Evolutionary conservation across 169 alveolate species (phyloP), one percentile per base, ranked within the genome.

Genomic region (Perkinsus chesapeaki): DNA sequence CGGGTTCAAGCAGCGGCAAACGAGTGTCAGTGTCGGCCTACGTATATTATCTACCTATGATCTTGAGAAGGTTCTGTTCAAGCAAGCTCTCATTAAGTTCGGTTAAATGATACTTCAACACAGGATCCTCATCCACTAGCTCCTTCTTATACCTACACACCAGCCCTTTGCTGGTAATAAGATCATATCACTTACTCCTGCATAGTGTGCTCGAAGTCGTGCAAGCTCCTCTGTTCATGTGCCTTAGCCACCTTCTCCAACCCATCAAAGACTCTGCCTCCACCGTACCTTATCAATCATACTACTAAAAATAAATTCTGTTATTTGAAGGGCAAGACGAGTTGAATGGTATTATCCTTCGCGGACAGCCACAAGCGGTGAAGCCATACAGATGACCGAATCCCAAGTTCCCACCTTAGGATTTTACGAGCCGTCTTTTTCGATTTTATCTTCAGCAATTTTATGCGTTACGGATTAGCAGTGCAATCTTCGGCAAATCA

Each of bases 41-140:
- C n/a, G n/a, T n/a, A n/a, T n/a, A n/a, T n/a, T n/a, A 97, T 20
- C 98, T 97, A 93, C 96, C 97, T 60, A 98, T 96, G 90, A 97
- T 97, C 93, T 96, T 96, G 43, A 94, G 95, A 48, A 98, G 93
- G 93, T 98, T 97, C 94, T 97, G 96, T 93, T 98, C 99, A n/a
- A 98, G 93, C 39, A 98, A 92, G 48, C 95, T 94, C 92, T 96
- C 97, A 93, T 97, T 96, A 39, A 98, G 94, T 82, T 96, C 96
- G 48, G 90, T 94, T 48, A 97, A 94, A 92, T 98, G 99, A 48
- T 94, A 93, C 73, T 92, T 92, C 39, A 97, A 93, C 39, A 98
- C 95, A 0, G 95, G 93, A 90, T 97, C 98, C 0, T 91, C 95
- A 39, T 93, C 94, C 39, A 94, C 93, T 72, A 95, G 93, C 92